Base-by-base conservation (phyloP, 768 basidiomycete genomes). In the Lanmaoa pseudosensibilis region DNA sequence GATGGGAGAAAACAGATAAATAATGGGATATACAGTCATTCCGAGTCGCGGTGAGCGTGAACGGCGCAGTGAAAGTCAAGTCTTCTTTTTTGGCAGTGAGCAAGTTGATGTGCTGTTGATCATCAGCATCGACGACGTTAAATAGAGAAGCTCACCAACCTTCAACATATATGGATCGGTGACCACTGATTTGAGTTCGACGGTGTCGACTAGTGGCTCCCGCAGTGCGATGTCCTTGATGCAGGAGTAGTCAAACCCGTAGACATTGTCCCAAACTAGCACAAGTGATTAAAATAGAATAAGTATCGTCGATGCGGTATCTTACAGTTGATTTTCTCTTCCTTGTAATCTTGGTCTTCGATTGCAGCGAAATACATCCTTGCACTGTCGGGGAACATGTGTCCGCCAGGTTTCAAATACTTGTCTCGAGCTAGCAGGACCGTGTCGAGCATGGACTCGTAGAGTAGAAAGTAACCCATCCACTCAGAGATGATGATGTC, bases 381-480 rank as follows among this genome's bases (percentile, higher is more conserved):
- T 13, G 96, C 95, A 50, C 81, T 90, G 75, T 99, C 97, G 11
- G 97, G 97, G 80, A 99, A 98, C 71, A 99, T 92, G 49, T 91
- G 80, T 53, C 97, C 97, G 43, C 77, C 91, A 49, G 85, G 85
- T 65, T 90, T 94, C 65, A 99, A 85, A 78, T 97, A 98, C 74
- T 92, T 92, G 81, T 99, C 97, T 55, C 97, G 85, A 8, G 97
- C 97, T 46, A 95, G 81, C 41, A 99, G 85, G 53, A 99, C 97
- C 25, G 95, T 98, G 77, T 99, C 96, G 63, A 98, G 86, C 97
- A 99, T 98, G 68, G 94, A 95, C 73, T 98, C 97, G 78, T 98
- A 98, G 34, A 99, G 84, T 48, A 98, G 80, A 83, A 98, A 98
- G 77, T 99, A 99, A 41, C 97, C 97, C 97, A 99, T 99, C 97